phyloP scores from a whole-genome alignment of 2,329 filamentous ascomycete genomes.

The Aspergillus sp. region DNA sequence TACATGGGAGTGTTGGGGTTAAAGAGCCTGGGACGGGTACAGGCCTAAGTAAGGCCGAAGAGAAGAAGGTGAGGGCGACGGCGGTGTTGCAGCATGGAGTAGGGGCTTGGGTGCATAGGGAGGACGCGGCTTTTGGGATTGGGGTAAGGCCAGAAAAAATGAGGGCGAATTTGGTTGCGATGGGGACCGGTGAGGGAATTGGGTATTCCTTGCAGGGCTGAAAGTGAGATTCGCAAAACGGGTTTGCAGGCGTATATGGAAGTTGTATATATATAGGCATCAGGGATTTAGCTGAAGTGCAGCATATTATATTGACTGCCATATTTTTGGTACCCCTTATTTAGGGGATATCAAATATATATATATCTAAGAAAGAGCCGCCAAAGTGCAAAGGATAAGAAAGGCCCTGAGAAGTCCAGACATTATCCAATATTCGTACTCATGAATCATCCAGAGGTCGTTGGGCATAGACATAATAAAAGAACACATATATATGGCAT shows the following conservation, averaged over 20 bases:
- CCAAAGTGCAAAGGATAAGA: neutral
- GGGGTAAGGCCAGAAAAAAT: slow-evolving; percentile 43
- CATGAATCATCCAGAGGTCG: slow-evolving; percentile 23
- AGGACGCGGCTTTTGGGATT: slow-evolving; percentile 41
- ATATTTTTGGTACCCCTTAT: neutral
- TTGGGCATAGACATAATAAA: slow-evolving; percentile 35
- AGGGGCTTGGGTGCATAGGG: slow-evolving; percentile 43
- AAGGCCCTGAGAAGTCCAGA: slow-evolving; percentile 13
- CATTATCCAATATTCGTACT: neutral
- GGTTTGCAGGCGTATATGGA: neutral
- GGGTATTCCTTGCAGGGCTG: slow-evolving; percentile 46
- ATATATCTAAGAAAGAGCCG: neutral
- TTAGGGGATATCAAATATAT: neutral
- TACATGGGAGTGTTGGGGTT: slow-evolving; percentile 46
- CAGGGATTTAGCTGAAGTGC: neutral
- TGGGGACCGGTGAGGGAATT: slow-evolving; percentile 46
- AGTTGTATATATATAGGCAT: neutral
- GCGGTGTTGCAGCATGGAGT: slow-evolving; percentile 49
- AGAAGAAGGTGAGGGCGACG: slow-evolving; percentile 41
- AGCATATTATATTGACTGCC: neutral
- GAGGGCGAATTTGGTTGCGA: slow-evolving; percentile 45
- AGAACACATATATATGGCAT: slow-evolving; percentile 30
- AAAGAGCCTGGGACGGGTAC: slow-evolving; percentile 21
- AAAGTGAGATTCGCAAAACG: neutral
- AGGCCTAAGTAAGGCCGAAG: slow-evolving; percentile 14